phyloP scores from a whole-genome alignment of 805 yeast species.

The Teunomyces gatunensis region DNA sequence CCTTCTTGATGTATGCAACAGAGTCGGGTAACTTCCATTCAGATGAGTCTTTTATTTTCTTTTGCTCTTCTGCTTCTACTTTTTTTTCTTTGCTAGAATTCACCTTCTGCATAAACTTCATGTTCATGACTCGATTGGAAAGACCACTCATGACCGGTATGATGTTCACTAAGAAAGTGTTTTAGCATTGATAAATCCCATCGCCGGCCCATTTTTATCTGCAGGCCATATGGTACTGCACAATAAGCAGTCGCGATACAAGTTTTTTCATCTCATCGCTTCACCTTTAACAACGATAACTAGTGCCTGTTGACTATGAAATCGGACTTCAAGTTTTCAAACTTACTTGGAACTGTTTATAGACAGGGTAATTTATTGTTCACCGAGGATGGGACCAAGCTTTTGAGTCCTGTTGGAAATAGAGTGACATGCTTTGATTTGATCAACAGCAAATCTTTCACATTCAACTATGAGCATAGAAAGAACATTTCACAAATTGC shows the following conservation, averaged over 20 bases:
- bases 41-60: slow-evolving; percentile 46
- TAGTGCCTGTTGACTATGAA: slow-evolving; percentile 48
- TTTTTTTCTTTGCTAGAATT: slow-evolving; percentile 36
- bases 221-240: not conserved
- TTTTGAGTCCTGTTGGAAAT: slow-evolving; percentile 92
- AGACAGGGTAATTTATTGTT: slow-evolving; percentile 86
- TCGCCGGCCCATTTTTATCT: not conserved
- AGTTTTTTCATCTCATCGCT: slow-evolving; percentile 8
- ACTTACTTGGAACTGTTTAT: slow-evolving; percentile 91
- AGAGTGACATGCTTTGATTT: slow-evolving; percentile 87
- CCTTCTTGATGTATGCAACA: slow-evolving; percentile 21
- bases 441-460: slow-evolving; percentile 77
- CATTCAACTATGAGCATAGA: slow-evolving; percentile 90
- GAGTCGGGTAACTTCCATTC: slow-evolving; percentile 50
- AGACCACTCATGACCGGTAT: slow-evolving; percentile 26
- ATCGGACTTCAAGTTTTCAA: slow-evolving; percentile 85
- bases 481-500: slow-evolving; percentile 79
- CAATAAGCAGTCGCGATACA: not conserved
- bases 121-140: slow-evolving; percentile 74
- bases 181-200: not conserved
- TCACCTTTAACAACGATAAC: not conserved
- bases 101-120: slow-evolving; percentile 59
- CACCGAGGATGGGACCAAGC: slow-evolving; percentile 79
- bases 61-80: slow-evolving; percentile 30
- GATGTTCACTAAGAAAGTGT: not conserved